Evolutionary conservation across 108 stramenopile species (phyloP).

Genomic region (Nannochloropsis salina): DNA sequence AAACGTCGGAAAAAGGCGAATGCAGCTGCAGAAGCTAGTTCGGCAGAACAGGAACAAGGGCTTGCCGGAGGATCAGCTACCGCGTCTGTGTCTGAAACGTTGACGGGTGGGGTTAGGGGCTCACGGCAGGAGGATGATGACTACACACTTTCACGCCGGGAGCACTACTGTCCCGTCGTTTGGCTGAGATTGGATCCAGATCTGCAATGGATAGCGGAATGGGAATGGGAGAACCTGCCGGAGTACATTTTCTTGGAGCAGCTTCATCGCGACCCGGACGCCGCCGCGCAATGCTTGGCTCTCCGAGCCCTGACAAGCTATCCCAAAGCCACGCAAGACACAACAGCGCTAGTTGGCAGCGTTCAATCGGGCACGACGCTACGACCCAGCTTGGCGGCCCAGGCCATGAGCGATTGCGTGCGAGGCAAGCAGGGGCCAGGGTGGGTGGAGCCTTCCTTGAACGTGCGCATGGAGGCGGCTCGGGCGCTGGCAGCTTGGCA

Average conservation of each 20-base stretch:
- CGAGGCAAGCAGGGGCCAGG: background rate
- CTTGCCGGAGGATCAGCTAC: background rate
- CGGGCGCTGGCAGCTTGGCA: background rate
- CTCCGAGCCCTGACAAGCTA: background rate
- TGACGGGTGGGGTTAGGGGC: too few species aligned
- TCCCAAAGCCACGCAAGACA: background rate
- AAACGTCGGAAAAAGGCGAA: slow-evolving; percentile 12
- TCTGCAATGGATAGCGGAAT: slow-evolving; percentile 20
- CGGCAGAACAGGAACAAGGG: background rate
- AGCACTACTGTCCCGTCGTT: background rate
- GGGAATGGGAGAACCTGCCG: background rate
- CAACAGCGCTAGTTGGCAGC: background rate
- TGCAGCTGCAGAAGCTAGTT: background rate
- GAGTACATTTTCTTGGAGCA: background rate
- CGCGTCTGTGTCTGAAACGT: background rate
- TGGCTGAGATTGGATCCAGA: background rate
- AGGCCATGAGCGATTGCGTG: slow-evolving; percentile 9
- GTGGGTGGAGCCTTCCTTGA: background rate
- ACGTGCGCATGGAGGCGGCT: slow-evolving; percentile 7
- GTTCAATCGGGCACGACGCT: background rate
- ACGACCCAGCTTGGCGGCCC: background rate
- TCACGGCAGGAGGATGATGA: background rate
- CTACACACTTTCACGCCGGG: background rate
- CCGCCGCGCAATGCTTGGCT: slow-evolving; percentile 9
- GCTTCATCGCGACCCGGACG: background rate